Evolutionary conservation across 2,329 filamentous ascomycete species (phyloP).

Genomic region (Colletotrichum sp.): DNA sequence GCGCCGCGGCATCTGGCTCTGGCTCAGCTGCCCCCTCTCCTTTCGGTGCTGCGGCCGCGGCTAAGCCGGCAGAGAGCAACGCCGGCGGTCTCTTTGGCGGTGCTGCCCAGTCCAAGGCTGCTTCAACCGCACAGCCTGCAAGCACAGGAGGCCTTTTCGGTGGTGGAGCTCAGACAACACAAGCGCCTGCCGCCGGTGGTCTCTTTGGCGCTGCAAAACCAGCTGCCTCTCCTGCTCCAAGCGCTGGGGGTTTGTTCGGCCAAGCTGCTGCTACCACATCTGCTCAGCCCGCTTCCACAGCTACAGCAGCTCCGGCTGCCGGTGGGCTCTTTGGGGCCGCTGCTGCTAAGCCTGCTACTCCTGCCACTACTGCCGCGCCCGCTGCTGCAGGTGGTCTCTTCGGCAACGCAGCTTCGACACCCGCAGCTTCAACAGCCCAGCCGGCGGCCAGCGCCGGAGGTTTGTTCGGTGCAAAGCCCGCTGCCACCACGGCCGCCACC

Average conservation of each 20-base stretch:
- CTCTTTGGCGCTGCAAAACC: constrained; percentile 25
- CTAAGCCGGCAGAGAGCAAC: constrained; percentile 12
- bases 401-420: constrained; percentile 41
- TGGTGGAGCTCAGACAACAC: neutral
- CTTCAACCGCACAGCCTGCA: constrained; percentile 21
- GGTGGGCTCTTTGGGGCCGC: constrained; percentile 43
- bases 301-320: constrained; percentile 23
- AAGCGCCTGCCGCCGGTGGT: constrained; percentile 19
- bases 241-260: constrained; percentile 17
- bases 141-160: constrained; percentile 24
- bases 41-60: constrained; percentile 10
- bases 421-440: constrained; percentile 32
- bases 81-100: constrained; percentile 33
- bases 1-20: constrained; percentile 10
- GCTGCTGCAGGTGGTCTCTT: constrained; percentile 36
- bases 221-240: neutral
- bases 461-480: constrained; percentile 29
- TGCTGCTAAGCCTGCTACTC: constrained; percentile 40
- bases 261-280: constrained; percentile 14
- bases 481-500: constrained; percentile 31
- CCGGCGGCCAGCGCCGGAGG: constrained; percentile 27
- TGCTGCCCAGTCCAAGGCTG: constrained; percentile 30
- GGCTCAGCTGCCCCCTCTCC: constrained; percentile 13
- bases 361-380: constrained; percentile 28
- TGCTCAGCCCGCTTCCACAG: constrained; percentile 31